Base-by-base conservation (phyloP, 1,284 basidiomycete species). In the Termitomyces sp. region DNA sequence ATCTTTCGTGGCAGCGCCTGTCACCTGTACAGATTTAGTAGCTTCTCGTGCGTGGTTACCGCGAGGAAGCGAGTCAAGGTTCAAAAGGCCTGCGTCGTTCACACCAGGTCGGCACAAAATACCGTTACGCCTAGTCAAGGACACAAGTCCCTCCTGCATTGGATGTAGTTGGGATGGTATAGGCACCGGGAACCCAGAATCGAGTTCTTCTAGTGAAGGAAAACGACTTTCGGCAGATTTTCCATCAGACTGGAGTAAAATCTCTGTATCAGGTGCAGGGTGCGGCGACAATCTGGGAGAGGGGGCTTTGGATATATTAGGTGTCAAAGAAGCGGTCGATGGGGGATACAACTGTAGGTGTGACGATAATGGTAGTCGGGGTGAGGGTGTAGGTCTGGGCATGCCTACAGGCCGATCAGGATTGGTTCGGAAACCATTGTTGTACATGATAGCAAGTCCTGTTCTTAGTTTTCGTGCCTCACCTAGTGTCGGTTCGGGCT, bases 171-270 rank as follows among this genome's bases (percentile, higher is more conserved):
- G 44, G 58, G 61, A 53, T 57, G 62, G 50, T 10, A 41, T 10
- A 26, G 52, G 52, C 13, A 73, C 63, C 8, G 63, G 66, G 57
- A 86, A 83, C n/a, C 75, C 75, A 9, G 82, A 80, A 68, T 92
- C 86, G 10, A 91, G 72, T 61, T 90, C 86, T 65, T 90, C 89
- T 28, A 92, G 69, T 1, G 88, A 86, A 2, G 89, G 89, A 67
- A 89, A 92, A 48, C 87, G 77, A 44, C 80, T 76, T 67, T 90
- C 88, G 3, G 76, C 79, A 33, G 81, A 70, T 8, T 81, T 64
- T 39, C 77, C 72, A 19, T 78, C 75, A 46, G 57, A 57, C 26
- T 66, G 71, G 24, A 60, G 54, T 28, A 67, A 59, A 43, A 70
- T 61, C 24, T 61, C 58, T 21, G 67, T 61, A 17, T 60, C 61